phyloP scores from a whole-genome alignment of 1,139 yeast genomes.

The Yamadazyma diospyri region DNA sequence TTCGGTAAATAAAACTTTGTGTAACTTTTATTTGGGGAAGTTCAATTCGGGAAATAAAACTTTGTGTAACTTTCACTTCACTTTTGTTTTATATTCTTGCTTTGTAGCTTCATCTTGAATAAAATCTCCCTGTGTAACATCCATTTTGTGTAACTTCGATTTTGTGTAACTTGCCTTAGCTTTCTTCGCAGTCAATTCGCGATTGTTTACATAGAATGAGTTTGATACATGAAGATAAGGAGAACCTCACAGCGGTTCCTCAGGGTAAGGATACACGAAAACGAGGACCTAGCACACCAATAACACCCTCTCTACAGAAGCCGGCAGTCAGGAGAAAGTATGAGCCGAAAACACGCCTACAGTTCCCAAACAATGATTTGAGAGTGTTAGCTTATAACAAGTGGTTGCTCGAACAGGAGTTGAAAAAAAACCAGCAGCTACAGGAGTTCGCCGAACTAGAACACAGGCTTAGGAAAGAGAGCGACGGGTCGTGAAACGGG shows the following conservation, averaged over 20 bases:
- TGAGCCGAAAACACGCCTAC: constrained; percentile 5
- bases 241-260: neutral
- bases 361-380: constrained; percentile 13
- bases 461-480: neutral
- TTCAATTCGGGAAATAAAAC: too few species aligned
- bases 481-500: neutral
- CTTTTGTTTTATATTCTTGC: too few species aligned
- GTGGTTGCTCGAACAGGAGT: constrained; percentile 15
- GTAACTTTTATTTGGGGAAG: too few species aligned
- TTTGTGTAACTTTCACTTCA: too few species aligned
- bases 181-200: constrained; percentile 1
- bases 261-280: constrained; percentile 11
- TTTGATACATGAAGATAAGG: neutral
- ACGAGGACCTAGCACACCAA: constrained; percentile 28
- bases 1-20: too few species aligned
- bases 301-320: constrained; percentile 20
- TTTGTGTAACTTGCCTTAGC: too few species aligned
- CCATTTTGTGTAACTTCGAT: too few species aligned
- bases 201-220: constrained; percentile 1
- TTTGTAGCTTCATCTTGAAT: too few species aligned
- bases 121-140: too few species aligned
- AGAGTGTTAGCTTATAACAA: constrained; percentile 15
- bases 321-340: constrained; percentile 19
- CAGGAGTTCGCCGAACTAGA: constrained; percentile 19
- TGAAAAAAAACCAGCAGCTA: constrained; percentile 14